A percentile compares a stretch with the other conserved stretches of the same genome.
Conservation (phyloP, 106 monocot genomes). For the Acorus gramineus region DNA sequence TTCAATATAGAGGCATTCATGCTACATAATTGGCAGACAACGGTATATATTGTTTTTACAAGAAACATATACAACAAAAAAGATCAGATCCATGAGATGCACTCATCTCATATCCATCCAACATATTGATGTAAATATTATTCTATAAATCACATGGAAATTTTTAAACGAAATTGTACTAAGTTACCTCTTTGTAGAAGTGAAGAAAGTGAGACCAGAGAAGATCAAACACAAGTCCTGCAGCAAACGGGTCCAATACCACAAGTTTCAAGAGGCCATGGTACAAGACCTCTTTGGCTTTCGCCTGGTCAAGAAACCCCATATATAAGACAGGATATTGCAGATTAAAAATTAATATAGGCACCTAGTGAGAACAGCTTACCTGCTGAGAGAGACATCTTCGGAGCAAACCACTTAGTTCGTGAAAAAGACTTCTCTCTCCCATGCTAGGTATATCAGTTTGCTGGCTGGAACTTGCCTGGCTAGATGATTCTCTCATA, state of each 20-base stretch:
- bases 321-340: constrained; percentile 3
- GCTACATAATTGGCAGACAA: no score
- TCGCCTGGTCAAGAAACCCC: constrained; percentile 38
- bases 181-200: constrained; percentile 55
- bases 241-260: constrained; percentile 44
- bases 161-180: neutral
- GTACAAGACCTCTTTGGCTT: constrained; percentile 60
- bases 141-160: neutral
- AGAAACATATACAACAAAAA: neutral
- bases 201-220: constrained; percentile 85
- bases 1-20: no score
- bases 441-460: constrained; percentile 23
- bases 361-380: constrained; percentile 1
- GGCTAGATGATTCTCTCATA: constrained; percentile 81
- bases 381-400: constrained; percentile 91
- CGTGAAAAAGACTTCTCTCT: constrained; percentile 53
- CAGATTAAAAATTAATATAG: neutral
- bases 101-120: no score
- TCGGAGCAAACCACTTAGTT: constrained; percentile 65
- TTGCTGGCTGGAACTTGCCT: constrained; percentile 94
- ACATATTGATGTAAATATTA: neutral
- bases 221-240: constrained; percentile 54
- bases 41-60: neutral
- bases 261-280: constrained; percentile 66
- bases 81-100: no score